These are phyloP conservation scores for Chlorella ohadii DNA, from an alignment of 139 green algal species.

Conservation along the genomic window DNA sequence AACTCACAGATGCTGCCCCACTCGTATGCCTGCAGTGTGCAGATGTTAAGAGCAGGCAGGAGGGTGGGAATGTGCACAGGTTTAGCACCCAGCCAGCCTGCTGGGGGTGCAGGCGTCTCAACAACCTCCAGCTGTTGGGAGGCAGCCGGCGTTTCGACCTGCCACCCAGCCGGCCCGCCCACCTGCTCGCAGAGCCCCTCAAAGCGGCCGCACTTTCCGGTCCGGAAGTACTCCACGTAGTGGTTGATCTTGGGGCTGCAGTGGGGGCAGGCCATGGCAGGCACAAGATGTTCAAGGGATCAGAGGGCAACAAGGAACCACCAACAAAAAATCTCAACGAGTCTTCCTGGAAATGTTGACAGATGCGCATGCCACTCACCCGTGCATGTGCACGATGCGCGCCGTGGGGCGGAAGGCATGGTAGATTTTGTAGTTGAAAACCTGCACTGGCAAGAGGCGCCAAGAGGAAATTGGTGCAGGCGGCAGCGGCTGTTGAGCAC, in stretches of 20 bases:
- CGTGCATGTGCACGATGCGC: slow-evolving; percentile 25
- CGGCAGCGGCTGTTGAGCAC: no score
- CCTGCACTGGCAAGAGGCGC: no score
- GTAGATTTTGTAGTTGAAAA: slow-evolving; percentile 18
- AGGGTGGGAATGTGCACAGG: not conserved
- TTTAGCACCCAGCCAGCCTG: no score
- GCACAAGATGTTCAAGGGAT: no score
- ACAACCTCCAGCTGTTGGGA: no score
- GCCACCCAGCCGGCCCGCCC: no score
- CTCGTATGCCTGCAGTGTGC: not conserved
- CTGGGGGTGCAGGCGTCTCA: no score
- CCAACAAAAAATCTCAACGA: no score
- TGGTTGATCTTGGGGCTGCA: slow-evolving; percentile 30
- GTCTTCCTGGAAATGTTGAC: no score
- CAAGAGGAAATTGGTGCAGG: no score
- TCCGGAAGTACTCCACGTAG: slow-evolving; percentile 3
- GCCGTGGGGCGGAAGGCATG: not conserved
- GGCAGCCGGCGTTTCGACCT: no score
- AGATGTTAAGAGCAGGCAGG: not conserved
- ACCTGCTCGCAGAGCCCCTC: slow-evolving; percentile 11
- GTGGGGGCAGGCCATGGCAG: not conserved
- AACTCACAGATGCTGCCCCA: not conserved
- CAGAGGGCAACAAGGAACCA: no score
- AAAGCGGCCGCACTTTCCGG: not conserved
- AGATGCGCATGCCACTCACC: slow-evolving; percentile 1